Conservation (phyloP, 257 asterid genomes). For the Fraxinus americana region DNA sequence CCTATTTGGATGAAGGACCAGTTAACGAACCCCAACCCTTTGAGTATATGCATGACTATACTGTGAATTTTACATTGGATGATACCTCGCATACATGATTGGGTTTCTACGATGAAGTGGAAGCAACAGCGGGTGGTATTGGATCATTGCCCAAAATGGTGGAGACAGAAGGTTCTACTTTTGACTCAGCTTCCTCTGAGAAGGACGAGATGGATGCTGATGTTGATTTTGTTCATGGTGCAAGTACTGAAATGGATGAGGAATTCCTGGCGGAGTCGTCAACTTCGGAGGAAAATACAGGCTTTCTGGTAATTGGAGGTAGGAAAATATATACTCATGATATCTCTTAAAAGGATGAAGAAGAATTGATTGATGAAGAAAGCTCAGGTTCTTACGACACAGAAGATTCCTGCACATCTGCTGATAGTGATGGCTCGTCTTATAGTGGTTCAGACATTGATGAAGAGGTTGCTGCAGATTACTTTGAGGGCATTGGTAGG, state of each 20-base stretch:
- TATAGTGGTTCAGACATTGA: conserved; percentile 75
- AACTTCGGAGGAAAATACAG: conserved; percentile 50
- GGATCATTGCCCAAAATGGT: conserved; percentile 45
- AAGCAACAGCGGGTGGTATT: conserved; percentile 41
- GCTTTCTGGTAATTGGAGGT: conserved; percentile 78
- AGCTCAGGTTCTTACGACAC: conserved; percentile 52
- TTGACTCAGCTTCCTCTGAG: conserved; percentile 43
- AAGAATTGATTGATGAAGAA: conserved; percentile 51
- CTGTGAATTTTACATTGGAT: conserved; percentile 57
- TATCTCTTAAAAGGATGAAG: conserved; percentile 53
- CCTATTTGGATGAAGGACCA: conserved; percentile 58
- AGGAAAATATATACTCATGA: conserved; percentile 75
- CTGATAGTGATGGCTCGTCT: conserved; percentile 54
- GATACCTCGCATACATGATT: conserved; percentile 71
- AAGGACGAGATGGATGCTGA: conserved; percentile 41
- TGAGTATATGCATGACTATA: conserved; percentile 52
- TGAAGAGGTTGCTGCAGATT: conserved; percentile 88
- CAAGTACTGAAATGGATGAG: conserved; percentile 36
- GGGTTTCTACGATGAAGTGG: conserved; percentile 62
- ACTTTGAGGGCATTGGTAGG: conserved; percentile 81
- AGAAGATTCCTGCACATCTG: conserved; percentile 50
- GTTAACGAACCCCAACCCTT: conserved; percentile 35
- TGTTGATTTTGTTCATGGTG: conserved; percentile 23
- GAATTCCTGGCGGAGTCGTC: conserved; percentile 39
- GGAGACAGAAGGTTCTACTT: conserved; percentile 47